phyloP scores from a whole-genome alignment of 164 flowering plant species.

The Liriodendron chinense region DNA sequence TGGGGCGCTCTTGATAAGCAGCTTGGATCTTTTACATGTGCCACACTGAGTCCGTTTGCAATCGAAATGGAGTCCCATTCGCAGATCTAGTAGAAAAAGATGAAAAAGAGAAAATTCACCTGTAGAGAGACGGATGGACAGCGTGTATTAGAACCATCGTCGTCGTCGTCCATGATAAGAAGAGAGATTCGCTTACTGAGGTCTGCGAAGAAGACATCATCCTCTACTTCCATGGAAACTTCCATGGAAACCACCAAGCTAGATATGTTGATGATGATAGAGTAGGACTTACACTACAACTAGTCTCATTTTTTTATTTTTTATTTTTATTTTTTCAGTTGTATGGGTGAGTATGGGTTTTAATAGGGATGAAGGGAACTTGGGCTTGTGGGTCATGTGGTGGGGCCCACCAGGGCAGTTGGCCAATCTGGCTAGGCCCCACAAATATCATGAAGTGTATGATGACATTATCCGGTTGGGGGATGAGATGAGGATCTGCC shows the following conservation, averaged over 20 bases:
- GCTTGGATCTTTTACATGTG: too few species aligned
- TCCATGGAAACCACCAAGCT: not conserved
- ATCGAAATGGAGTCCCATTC: too few species aligned
- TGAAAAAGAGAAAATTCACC: conserved; percentile 22
- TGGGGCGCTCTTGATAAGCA: too few species aligned
- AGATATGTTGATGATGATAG: not conserved
- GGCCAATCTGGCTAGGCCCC: conserved; percentile 49
- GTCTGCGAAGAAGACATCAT: conserved; percentile 81
- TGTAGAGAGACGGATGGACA: conserved; percentile 58
- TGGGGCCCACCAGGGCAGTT: conserved; percentile 41
- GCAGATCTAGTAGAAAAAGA: not conserved
- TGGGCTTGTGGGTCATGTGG: conserved; percentile 39
- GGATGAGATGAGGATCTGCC: conserved; percentile 38
- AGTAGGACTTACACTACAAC: not conserved
- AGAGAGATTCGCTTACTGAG: conserved; percentile 73
- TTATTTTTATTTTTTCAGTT: conserved; percentile 3
- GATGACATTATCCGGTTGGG: conserved; percentile 44
- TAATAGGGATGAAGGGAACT: conserved; percentile 29
- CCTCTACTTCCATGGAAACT: conserved; percentile 45
- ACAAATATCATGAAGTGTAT: conserved; percentile 38
- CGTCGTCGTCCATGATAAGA: conserved; percentile 73
- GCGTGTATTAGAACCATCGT: conserved; percentile 27
- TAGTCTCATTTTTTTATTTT: not conserved
- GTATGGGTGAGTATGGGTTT: conserved; percentile 14
- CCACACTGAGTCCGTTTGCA: too few species aligned